Evolutionary conservation across 2,329 filamentous ascomycete species (phyloP).

Genomic region (Eutypa lata): DNA sequence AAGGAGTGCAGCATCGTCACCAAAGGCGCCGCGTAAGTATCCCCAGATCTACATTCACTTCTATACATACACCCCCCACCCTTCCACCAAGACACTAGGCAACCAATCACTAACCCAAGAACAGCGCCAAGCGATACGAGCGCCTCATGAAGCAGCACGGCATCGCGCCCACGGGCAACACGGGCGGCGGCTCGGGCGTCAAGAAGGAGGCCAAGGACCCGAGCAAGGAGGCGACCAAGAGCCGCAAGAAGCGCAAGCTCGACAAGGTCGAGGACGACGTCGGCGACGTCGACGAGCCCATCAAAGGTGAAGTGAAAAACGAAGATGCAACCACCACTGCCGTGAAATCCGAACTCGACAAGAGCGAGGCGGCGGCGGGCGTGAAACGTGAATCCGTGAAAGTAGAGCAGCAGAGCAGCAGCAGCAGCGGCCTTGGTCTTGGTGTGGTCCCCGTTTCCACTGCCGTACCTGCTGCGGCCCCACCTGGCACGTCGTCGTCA

Average conservation of each 20-base stretch:
- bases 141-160: slow-evolving; percentile 60
- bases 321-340: slow-evolving; percentile 24
- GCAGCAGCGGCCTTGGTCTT: slow-evolving; percentile 6
- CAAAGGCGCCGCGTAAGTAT: slow-evolving; percentile 68
- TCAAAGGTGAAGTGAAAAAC: slow-evolving; percentile 28
- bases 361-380: neutral
- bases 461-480: slow-evolving; percentile 3
- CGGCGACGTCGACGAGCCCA: slow-evolving; percentile 29
- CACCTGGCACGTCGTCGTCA: slow-evolving; percentile 1
- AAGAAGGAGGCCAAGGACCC: slow-evolving; percentile 21
- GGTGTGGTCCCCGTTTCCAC: slow-evolving; percentile 3
- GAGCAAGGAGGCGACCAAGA: slow-evolving; percentile 14
- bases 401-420: slow-evolving; percentile 22
- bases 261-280: slow-evolving; percentile 34
- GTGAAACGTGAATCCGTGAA: slow-evolving; percentile 18
- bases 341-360: slow-evolving; percentile 25
- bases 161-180: slow-evolving; percentile 32
- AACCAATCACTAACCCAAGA: neutral
- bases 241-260: slow-evolving; percentile 29
- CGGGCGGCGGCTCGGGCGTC: slow-evolving; percentile 18
- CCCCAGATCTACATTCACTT: neutral
- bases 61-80: neutral
- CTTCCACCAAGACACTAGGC: neutral
- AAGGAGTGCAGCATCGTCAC: slow-evolving; percentile 59
- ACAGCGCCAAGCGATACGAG: slow-evolving; percentile 65